These are phyloP conservation scores for Hymenoscyphus scutula DNA, from an alignment of 2,329 filamentous ascomycete species.

Conservation along the genomic window DNA sequence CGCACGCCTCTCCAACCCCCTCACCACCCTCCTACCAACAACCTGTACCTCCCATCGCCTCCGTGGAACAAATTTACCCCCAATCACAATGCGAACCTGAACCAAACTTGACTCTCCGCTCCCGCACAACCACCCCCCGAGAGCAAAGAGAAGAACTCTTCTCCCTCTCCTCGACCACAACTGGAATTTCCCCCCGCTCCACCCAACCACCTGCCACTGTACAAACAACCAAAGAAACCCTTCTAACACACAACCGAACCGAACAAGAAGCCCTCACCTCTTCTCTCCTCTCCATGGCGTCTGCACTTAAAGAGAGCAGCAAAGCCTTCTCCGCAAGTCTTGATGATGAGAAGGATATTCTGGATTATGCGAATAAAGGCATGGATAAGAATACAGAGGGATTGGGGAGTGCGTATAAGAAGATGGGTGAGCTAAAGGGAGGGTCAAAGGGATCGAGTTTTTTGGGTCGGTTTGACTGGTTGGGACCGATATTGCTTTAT, in stretches of 20 bases:
- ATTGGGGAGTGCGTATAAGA: slow-evolving; percentile 71
- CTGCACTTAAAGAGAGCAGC: slow-evolving; percentile 72
- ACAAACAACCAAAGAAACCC: slow-evolving; percentile 60
- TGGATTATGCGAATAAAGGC: slow-evolving; percentile 68
- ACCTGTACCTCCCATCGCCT: slow-evolving; percentile 6
- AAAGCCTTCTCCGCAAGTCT: slow-evolving; percentile 69
- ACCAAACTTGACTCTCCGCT: slow-evolving; percentile 28
- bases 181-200: slow-evolving; percentile 29
- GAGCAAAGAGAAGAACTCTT: slow-evolving; percentile 23
- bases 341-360: slow-evolving; percentile 67
- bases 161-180: slow-evolving; percentile 21
- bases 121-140: slow-evolving; percentile 21
- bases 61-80: background rate
- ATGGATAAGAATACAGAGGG: slow-evolving; percentile 73
- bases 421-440: slow-evolving; percentile 79
- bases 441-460: slow-evolving; percentile 78
- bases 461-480: no score
- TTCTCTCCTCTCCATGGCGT: slow-evolving; percentile 78
- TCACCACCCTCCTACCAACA: background rate
- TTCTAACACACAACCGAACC: slow-evolving; percentile 71
- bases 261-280: slow-evolving; percentile 82
- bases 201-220: slow-evolving; percentile 47
- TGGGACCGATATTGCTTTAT: slow-evolving; percentile 80
- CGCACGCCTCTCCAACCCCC: slow-evolving; percentile 14
- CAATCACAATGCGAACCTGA: slow-evolving; percentile 13